phyloP scores from a whole-genome alignment of 371 early-diverging fungal species.

The Mucor plumbeus region DNA sequence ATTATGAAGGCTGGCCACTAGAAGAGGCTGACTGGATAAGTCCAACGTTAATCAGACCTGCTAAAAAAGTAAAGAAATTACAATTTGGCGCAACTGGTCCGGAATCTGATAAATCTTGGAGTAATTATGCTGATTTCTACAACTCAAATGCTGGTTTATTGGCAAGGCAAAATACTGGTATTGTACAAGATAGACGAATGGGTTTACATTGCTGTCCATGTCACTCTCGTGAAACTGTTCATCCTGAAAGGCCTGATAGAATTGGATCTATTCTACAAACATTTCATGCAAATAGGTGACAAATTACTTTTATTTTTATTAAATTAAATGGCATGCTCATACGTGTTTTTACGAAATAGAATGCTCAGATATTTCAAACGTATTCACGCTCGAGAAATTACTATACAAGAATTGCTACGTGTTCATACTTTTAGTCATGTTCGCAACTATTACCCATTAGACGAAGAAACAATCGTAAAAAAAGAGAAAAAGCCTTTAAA shows the following conservation, averaged over 20 bases:
- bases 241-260: conserved; percentile 71
- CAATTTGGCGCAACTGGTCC: conserved; percentile 58
- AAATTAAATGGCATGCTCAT: too few species aligned
- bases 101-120: conserved; percentile 59
- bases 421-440: conserved; percentile 62
- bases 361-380: conserved; percentile 53
- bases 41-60: conserved; percentile 37
- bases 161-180: conserved; percentile 61
- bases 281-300: conserved; percentile 47
- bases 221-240: conserved; percentile 59
- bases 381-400: conserved; percentile 58
- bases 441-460: conserved; percentile 53
- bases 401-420: conserved; percentile 53
- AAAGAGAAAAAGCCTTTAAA: conserved; percentile 29
- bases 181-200: conserved; percentile 66
- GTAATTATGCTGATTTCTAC: conserved; percentile 60
- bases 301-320: background rate
- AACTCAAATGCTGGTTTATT: conserved; percentile 50
- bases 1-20: conserved; percentile 67
- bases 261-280: conserved; percentile 47
- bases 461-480: conserved; percentile 18
- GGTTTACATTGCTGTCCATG: conserved; percentile 64
- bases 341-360: background rate
- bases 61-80: background rate
- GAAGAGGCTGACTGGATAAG: conserved; percentile 68